Base-by-base conservation (phyloP, 108 stramenopile species). In the Stephanodiscus minutulus region DNA sequence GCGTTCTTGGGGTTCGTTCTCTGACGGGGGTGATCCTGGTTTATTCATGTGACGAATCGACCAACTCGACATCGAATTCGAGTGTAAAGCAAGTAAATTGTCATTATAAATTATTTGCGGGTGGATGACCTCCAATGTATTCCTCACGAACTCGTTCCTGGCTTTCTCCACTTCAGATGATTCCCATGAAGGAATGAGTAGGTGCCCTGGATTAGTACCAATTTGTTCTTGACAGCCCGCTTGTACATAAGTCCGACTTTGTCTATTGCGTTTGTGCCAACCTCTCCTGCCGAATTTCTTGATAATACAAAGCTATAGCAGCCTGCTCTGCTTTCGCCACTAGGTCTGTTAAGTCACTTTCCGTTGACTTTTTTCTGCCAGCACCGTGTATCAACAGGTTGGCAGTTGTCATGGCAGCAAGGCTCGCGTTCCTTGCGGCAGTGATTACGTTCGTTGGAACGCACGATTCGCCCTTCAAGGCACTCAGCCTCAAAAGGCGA, bases 1-100 rank as follows among this genome's bases (percentile, higher is more conserved):
- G 69, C 69, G 2, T 77, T 77, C 60, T 50, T 77, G 11, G 76
- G 76, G 2, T 77, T 63, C 37, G 20, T 65, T 31, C 60, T 75
- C n/a, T 75, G 41, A 67, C 2, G 43, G 3, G 43, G 31, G 31
- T 33, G 31, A 5, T 4, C 31, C 5, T 33, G 31, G 5, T 33
- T n/a, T 33, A 33, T 33, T 33, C 31, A 33, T 33, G 39, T 12
- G 39, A 41, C 9, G 39, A 41, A 41, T 1, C 8, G 7, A 11
- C 39, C 39, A 41, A 41, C 7, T 11, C 9, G 8, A 1, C 39
- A 9, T 11, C 1, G 10, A 41, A 41, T 41, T 41, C 39, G 39
- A 9, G 11, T 41, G 39, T 12, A 41, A 41, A 12, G 39, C 11
- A 41, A 12, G 7, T 41, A 41, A 1, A 41, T 41, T 41, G 39